Conservation (phyloP, 2,329 filamentous ascomycete species). For the Geosmithia morbida region DNA sequence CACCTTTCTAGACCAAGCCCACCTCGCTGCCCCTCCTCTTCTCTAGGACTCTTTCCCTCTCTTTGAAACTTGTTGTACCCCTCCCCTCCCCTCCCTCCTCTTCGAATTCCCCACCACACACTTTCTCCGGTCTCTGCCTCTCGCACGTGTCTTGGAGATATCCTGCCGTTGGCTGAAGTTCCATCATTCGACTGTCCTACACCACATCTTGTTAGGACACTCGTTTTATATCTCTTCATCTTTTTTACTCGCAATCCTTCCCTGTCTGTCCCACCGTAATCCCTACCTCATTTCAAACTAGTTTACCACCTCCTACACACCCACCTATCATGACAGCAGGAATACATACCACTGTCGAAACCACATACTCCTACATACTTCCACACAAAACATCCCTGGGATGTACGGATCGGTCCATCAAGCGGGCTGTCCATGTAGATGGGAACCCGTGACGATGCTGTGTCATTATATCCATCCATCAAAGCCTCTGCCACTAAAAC, state of each 20-base stretch:
- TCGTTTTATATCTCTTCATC: neutral
- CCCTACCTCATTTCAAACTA: neutral
- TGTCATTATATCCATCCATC: neutral
- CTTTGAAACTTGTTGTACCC: neutral
- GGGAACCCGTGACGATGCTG: neutral
- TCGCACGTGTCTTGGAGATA: neutral
- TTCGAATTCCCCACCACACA: constrained; percentile 4
- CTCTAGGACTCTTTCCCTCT: too few relatives aligned
- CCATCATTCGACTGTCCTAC: neutral
- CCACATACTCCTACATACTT: neutral
- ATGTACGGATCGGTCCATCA: neutral
- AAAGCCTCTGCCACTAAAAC: neutral
- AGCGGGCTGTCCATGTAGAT: neutral
- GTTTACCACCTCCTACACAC: neutral
- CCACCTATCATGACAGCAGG: neutral
- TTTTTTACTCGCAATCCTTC: neutral
- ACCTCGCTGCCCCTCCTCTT: too few relatives aligned
- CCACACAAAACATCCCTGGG: neutral
- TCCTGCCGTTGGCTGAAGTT: neutral
- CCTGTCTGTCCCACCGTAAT: neutral
- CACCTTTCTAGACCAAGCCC: too few relatives aligned
- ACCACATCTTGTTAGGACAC: neutral
- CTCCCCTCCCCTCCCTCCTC: constrained; percentile 2
- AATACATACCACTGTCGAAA: neutral
- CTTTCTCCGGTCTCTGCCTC: neutral